These are phyloP conservation scores for Neonectria faginata DNA, from an alignment of 2,329 filamentous ascomycete genomes.

Conservation along the genomic window DNA sequence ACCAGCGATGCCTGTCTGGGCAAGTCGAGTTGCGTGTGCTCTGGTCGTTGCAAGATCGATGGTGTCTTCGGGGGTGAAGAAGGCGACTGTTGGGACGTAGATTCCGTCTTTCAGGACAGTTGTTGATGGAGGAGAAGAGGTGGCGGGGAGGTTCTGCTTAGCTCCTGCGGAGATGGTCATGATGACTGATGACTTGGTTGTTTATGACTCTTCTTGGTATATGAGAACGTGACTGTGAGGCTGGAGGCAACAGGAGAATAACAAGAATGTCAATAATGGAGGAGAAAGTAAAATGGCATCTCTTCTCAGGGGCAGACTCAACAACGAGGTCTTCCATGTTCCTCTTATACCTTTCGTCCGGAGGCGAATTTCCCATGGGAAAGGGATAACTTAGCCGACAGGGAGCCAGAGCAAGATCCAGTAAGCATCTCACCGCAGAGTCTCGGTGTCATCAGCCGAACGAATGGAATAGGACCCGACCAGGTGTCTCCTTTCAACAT, in stretches of 20 bases:
- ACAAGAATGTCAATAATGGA: not conserved
- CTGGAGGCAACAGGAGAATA: not conserved
- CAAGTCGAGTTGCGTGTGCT: slow-evolving; percentile 68
- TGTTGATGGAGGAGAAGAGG: not conserved
- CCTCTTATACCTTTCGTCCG: slow-evolving; percentile 17
- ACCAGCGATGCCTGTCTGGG: slow-evolving; percentile 72
- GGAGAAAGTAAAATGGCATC: not conserved
- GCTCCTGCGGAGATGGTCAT: slow-evolving; percentile 26
- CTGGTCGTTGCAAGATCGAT: slow-evolving; percentile 65
- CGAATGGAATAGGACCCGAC: not conserved
- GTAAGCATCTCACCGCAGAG: slow-evolving; percentile 10
- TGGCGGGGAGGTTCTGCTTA: slow-evolving; percentile 8
- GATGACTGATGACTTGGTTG: not conserved
- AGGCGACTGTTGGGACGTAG: slow-evolving; percentile 73
- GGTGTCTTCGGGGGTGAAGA: slow-evolving; percentile 67
- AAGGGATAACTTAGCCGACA: slow-evolving; percentile 1
- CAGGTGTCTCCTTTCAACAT: slow-evolving; percentile 7
- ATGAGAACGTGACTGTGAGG: not conserved
- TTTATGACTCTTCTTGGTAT: not conserved
- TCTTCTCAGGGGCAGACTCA: too few relatives aligned
- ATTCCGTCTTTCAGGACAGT: slow-evolving; percentile 55
- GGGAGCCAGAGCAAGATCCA: not conserved
- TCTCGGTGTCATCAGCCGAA: slow-evolving; percentile 8
- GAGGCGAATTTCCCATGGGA: not conserved
- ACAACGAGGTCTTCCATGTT: not conserved